These are phyloP conservation scores for Wickerhamiella bombiphila DNA, from an alignment of 805 yeast species.

Conservation along the genomic window DNA sequence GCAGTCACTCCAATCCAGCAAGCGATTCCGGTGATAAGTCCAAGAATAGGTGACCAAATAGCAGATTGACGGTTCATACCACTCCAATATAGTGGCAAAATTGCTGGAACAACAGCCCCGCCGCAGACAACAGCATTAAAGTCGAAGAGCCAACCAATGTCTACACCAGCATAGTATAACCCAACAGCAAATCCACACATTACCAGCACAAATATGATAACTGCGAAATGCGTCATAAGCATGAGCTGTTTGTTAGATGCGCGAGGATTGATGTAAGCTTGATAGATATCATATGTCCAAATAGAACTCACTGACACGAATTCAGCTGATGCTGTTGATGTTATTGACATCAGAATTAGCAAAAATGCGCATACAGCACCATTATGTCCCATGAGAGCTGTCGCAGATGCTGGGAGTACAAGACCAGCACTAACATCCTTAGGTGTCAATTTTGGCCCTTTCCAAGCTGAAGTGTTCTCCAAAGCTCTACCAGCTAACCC, in stretches of 20 bases:
- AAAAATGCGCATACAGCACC: conserved; percentile 70
- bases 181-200: conserved; percentile 75
- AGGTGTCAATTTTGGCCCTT: too few relatives aligned
- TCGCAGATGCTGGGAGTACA: conserved; percentile 48
- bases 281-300: conserved; percentile 65
- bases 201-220: conserved; percentile 37
- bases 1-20: conserved; percentile 18
- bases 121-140: conserved; percentile 65
- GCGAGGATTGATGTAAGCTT: conserved; percentile 57
- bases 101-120: conserved; percentile 26
- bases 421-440: conserved; percentile 64
- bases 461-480: conserved; percentile 54
- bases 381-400: conserved; percentile 65
- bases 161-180: conserved; percentile 60
- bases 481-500: conserved; percentile 33
- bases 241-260: conserved; percentile 61
- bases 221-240: conserved; percentile 45
- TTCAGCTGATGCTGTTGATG: conserved; percentile 79
- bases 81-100: conserved; percentile 46
- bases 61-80: conserved; percentile 6
- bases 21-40: conserved; percentile 7
- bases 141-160: conserved; percentile 72
- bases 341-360: conserved; percentile 71
- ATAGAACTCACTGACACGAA: conserved; percentile 71
- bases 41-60: conserved; percentile 7